Base-by-base conservation (phyloP, 345 rosid species). In the Gynandropsis gynandra region DNA sequence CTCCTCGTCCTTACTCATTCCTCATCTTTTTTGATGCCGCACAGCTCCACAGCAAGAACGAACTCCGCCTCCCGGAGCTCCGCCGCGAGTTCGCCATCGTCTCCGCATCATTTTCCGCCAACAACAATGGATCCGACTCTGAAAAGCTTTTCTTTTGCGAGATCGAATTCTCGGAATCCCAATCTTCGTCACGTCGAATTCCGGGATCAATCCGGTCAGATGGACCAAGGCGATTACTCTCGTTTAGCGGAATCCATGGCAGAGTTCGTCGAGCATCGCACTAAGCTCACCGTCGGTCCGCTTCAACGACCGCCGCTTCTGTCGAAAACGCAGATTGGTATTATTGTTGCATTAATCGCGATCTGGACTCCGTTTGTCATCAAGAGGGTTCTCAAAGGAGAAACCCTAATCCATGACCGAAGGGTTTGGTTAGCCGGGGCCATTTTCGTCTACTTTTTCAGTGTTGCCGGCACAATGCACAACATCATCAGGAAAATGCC, bases 11-110 rank as follows among this genome's bases (percentile, higher is more conserved):
- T 7, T 87, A 84, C 78, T 69, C 73, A 10, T 59, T 84, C 53
- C 55, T 90, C 67, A 64, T 90, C 67, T 90, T 84, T 85, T 90
- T 90, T 72, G 87, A 87, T 55, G 81, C 92, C 64, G 10, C 32
- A 4, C 68, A 83, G 50, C 69, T 68, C 45, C 65, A 61, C 40
- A 51, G 54, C 35, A 74, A 80, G 16, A 1, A 66, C 19, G 80
- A 87, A 46, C 88, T 80, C 67, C 88, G 51, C 42, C 90, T 87
- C 52, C 66, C 36, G 3, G 65, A 77, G 0, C 59, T 83, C 58
- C 76, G 65, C 59, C 55, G 51, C 40, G 95, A 87, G 36, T 81
- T 83, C 82, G 60, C 69, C 32, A 50, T 90, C 66, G 56, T 90
- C 64, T 68, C 95, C 36, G 21, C 90, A 40, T 79, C 98, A 12